Base-by-base conservation (phyloP, 345 rosid genomes). In the Corchorus capsularis region DNA sequence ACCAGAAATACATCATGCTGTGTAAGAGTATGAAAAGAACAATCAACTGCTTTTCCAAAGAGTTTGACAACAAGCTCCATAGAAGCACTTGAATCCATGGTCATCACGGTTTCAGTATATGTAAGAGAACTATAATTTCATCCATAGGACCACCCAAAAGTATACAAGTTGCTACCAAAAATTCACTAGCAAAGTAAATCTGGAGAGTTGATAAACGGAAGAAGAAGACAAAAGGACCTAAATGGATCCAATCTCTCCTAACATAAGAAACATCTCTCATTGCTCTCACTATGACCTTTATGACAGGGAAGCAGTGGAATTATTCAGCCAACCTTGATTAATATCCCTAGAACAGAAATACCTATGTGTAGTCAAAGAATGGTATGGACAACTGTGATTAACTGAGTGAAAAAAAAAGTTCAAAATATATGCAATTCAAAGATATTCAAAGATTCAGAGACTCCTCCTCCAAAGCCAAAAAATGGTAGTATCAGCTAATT, bases 1-100 rank as follows among this genome's bases (percentile, higher is more conserved):
- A 79, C 70, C 77, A 79, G 63, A 46, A 59, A 72, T 19, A 82
- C 67, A 39, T 82, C 85, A 45, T 65, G 69, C 85, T 82, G 77
- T 39, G 71, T 34, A 61, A 63, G 43, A 54, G 63, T 19, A 70
- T 39, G 7, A 56, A 74, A 43, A 57, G 59, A 54, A 67, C 66
- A 77, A 77, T 74, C 55, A 77, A 80, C 52, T 72, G 77, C 73
- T 73, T 52, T 34, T 77, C 39, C 54, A 45, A 20, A 17, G 55
- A 35, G 8, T 34, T 69, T 39, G 45, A 68, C 46, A 74, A 73
- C 32, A 49, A 19, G 72, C 49, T 54, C 47, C 37, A 57, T 50
- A 13, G 7, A 62, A 14, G 17, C 35, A 50, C 49, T 27, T 69
- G 63, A 72, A 46, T 54, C 49, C 56, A 43, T 35, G 59, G 61